Evolutionary conservation across 805 yeast species (phyloP).

Genomic region (Zygoascus biomembranicola): DNA sequence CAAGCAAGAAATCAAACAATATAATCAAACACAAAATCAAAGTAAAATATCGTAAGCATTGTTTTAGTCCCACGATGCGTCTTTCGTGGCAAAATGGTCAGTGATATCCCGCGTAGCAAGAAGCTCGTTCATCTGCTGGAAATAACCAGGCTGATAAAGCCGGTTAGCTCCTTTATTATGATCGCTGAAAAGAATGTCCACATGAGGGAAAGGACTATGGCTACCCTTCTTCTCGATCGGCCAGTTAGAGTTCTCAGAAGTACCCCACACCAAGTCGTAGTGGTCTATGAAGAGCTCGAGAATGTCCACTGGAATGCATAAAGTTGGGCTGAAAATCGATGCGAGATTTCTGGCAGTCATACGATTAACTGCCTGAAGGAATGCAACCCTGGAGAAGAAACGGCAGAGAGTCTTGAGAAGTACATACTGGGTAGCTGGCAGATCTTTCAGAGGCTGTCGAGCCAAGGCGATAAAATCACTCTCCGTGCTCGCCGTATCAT

Average conservation of each 20-base stretch:
- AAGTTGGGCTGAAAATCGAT: conserved; percentile 25
- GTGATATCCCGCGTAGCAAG: neutral
- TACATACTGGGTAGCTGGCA: conserved; percentile 17
- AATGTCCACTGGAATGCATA: conserved; percentile 19
- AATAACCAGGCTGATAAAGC: neutral
- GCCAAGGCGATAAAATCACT: conserved; percentile 4
- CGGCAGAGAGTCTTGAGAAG: conserved; percentile 19
- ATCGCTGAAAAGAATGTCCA: neutral
- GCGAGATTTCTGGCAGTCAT: conserved; percentile 26
- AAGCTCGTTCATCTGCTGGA: neutral
- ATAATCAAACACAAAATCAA: no score
- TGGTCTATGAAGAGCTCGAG: conserved; percentile 18
- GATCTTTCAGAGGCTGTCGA: conserved; percentile 11
- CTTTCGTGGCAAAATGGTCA: neutral
- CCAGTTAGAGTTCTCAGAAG: neutral
- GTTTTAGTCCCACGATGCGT: neutral
- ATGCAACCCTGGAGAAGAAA: conserved; percentile 21
- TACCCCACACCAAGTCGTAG: conserved; percentile 11
- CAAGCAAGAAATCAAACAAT: neutral
- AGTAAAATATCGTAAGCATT: neutral
- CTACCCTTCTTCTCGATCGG: neutral
- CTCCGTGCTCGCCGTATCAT: neutral
- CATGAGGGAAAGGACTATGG: neutral
- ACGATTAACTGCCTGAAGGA: conserved; percentile 14
- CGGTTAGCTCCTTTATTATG: neutral